phyloP scores from a whole-genome alignment of 768 basidiomycete species.

The Strobilomyces confusus region DNA sequence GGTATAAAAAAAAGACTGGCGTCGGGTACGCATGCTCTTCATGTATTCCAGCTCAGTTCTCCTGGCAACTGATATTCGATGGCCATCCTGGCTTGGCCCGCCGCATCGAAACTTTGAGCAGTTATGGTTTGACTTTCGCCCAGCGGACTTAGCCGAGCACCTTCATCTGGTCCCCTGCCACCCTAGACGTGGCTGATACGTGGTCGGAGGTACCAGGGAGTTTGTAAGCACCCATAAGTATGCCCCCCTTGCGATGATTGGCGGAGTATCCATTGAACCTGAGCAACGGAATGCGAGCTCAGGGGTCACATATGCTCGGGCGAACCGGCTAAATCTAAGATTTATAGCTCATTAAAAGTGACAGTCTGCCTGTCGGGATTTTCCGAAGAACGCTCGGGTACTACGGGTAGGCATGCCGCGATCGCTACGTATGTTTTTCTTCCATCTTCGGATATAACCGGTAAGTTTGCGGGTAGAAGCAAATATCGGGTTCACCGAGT shows the following conservation, averaged over 20 bases:
- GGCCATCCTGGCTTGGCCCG: neutral
- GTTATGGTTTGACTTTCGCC: constrained; percentile 7
- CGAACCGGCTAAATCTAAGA: constrained; percentile 27
- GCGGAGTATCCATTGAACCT: neutral
- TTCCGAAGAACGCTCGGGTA: constrained; percentile 19
- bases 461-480: constrained; percentile 5
- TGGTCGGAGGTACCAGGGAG: neutral
- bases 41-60: constrained; percentile 4
- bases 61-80: constrained; percentile 2
- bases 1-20: constrained; percentile 2
- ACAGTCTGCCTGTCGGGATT: constrained; percentile 21
- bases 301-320: constrained; percentile 18
- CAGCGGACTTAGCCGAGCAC: constrained; percentile 1
- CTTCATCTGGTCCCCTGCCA: neutral
- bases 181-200: neutral
- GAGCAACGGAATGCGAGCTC: constrained; percentile 13
- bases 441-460: constrained; percentile 13
- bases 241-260: constrained; percentile 1
- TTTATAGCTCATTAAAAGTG: constrained; percentile 19
- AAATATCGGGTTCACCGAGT: neutral
- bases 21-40: constrained; percentile 5
- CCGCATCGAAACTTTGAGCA: constrained; percentile 13
- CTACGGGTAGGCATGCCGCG: constrained; percentile 13
- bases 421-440: constrained; percentile 18
- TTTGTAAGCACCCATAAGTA: neutral